Conservation (phyloP, 192 early-diverging fungal genomes). For the Coemansia sp. region DNA sequence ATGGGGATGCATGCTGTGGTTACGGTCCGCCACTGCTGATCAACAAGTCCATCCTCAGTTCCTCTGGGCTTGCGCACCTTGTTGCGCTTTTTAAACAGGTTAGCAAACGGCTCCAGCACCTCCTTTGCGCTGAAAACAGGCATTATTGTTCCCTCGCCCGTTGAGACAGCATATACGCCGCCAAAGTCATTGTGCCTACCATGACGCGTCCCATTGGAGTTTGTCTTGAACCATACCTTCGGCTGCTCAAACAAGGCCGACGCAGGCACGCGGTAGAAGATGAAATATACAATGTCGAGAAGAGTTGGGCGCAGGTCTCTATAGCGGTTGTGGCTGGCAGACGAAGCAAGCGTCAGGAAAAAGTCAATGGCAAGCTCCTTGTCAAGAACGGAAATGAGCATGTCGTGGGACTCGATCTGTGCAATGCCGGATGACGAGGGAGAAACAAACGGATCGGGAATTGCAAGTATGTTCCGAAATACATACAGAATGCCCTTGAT, state of each 20-base stretch:
- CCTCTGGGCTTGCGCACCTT: constrained; percentile 24
- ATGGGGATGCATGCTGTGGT: constrained; percentile 25
- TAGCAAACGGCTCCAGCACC: constrained; percentile 46
- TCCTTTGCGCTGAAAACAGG: constrained; percentile 46
- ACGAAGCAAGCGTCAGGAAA: constrained; percentile 72
- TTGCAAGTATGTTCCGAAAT: constrained; percentile 80
- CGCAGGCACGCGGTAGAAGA: constrained; percentile 50
- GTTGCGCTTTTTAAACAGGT: constrained; percentile 26
- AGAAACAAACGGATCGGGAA: constrained; percentile 68
- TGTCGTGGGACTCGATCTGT: constrained; percentile 69
- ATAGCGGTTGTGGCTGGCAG: constrained; percentile 59
- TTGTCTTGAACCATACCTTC: constrained; percentile 25
- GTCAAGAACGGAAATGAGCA: constrained; percentile 57
- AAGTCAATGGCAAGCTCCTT: constrained; percentile 67
- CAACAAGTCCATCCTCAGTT: constrained; percentile 14
- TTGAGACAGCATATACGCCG: constrained; percentile 61
- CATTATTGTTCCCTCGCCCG: constrained; percentile 48
- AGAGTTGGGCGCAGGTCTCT: constrained; percentile 39
- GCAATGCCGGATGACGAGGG: constrained; percentile 58
- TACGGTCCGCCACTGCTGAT: constrained; percentile 35
- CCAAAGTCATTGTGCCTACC: constrained; percentile 69
- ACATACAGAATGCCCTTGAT: constrained; percentile 65
- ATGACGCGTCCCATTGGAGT: constrained; percentile 17
- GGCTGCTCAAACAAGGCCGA: constrained; percentile 33
- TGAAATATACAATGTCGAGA: constrained; percentile 49